phyloP scores from a whole-genome alignment of 176 grass and related monocot genomes.

The Phyllostachys edulis region DNA sequence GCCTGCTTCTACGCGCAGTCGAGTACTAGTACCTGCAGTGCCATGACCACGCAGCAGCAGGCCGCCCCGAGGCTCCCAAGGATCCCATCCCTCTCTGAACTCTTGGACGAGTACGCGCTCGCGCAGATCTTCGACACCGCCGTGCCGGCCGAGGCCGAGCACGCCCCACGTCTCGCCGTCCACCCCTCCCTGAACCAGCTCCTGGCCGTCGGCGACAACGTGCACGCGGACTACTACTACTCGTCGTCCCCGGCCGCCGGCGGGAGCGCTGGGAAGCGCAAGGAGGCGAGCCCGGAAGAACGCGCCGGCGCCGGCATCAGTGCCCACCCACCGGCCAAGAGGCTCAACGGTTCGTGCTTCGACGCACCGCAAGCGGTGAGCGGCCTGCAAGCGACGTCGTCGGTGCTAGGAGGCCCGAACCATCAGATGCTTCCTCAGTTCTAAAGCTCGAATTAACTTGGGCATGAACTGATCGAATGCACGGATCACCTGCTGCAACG shows the following conservation, averaged over 20 bases:
- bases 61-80: background rate
- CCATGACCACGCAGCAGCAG: background rate
- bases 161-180: slow-evolving; percentile 21
- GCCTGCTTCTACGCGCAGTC: background rate
- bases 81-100: slow-evolving; percentile 34
- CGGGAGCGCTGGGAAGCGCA: slow-evolving; percentile 23
- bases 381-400: background rate
- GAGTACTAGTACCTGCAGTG: background rate
- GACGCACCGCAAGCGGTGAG: background rate
- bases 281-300: slow-evolving; percentile 11
- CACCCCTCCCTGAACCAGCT: slow-evolving; percentile 52
- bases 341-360: slow-evolving; percentile 40
- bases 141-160: background rate
- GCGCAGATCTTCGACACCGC: slow-evolving; percentile 31
- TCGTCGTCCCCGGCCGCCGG: background rate
- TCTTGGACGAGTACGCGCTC: slow-evolving; percentile 43
- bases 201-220: background rate
- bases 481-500: background rate
- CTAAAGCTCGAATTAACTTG: background rate
- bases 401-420: slow-evolving; percentile 24
- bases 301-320: background rate
- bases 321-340: slow-evolving; percentile 26
- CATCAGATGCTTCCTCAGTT: slow-evolving; percentile 43
- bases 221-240: slow-evolving; percentile 10
- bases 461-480: background rate